These are phyloP conservation scores for Microcyclosporella mali DNA, from an alignment of 2,329 filamentous ascomycete species.

Conservation along the genomic window DNA sequence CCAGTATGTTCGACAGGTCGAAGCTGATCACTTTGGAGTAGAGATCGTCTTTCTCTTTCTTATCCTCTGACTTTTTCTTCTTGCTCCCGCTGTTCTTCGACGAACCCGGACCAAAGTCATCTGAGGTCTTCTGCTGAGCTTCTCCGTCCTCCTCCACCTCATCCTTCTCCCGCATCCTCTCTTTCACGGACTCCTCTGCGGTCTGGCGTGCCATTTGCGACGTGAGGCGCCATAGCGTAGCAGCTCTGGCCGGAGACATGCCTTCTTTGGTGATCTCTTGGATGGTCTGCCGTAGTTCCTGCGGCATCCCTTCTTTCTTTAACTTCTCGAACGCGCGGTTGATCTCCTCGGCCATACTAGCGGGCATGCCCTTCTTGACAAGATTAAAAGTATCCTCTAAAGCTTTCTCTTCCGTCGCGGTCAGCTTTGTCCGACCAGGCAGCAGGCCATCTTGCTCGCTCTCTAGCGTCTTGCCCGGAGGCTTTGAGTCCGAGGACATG, in stretches of 20 bases:
- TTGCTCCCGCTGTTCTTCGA: slow-evolving; percentile 30
- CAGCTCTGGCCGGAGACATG: slow-evolving; percentile 56
- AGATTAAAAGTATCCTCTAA: slow-evolving; percentile 53
- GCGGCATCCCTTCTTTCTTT: slow-evolving; percentile 62
- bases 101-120: slow-evolving; percentile 38
- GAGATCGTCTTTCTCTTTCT: slow-evolving; percentile 34
- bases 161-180: no score
- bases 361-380: slow-evolving; percentile 55
- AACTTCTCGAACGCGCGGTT: slow-evolving; percentile 57
- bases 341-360: slow-evolving; percentile 55
- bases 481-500: slow-evolving; percentile 29
- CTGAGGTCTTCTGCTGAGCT: slow-evolving; percentile 40
- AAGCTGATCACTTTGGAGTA: slow-evolving; percentile 42
- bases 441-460: slow-evolving; percentile 33
- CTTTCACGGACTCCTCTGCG: slow-evolving; percentile 36
- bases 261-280: slow-evolving; percentile 47
- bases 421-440: slow-evolving; percentile 43
- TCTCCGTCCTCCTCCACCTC: slow-evolving; percentile 19
- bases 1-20: slow-evolving; percentile 51
- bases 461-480: slow-evolving; percentile 32
- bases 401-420: slow-evolving; percentile 50
- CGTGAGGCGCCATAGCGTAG: slow-evolving; percentile 54
- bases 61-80: slow-evolving; percentile 34
- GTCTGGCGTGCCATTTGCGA: slow-evolving; percentile 51
- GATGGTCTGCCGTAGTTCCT: slow-evolving; percentile 60